These are phyloP conservation scores for Pholiota molesta DNA, from an alignment of 768 basidiomycete species.

Conservation along the genomic window DNA sequence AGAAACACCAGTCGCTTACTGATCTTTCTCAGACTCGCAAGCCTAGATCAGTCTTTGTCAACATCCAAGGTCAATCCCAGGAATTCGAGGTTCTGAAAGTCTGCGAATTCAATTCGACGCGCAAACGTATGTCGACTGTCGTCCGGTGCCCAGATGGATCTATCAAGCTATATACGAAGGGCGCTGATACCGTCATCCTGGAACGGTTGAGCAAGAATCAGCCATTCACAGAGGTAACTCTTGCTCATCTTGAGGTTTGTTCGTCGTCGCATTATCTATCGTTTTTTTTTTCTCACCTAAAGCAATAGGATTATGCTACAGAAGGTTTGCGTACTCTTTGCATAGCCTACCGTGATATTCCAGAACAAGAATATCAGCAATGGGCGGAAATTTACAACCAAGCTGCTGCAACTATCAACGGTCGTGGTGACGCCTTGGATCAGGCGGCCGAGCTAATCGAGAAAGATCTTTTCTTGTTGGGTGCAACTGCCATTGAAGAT, in stretches of 20 bases:
- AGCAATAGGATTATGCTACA: conserved; percentile 85
- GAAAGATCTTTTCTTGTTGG: conserved; percentile 88
- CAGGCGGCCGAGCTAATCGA: conserved; percentile 95
- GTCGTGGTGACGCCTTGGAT: conserved; percentile 93
- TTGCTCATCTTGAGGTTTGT: conserved; percentile 86
- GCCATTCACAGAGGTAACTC: conserved; percentile 81
- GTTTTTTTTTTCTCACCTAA: conserved; percentile 6
- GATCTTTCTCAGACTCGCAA: conserved; percentile 74
- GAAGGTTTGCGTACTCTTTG: conserved; percentile 98
- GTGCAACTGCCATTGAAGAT: conserved; percentile 98
- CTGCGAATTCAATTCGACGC: conserved; percentile 98
- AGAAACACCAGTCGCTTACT: conserved; percentile 6
- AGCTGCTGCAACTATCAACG: conserved; percentile 94
- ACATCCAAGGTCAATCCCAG: conserved; percentile 66
- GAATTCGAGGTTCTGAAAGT: conserved; percentile 95
- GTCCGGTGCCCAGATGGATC: conserved; percentile 85
- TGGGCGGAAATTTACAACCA: conserved; percentile 90
- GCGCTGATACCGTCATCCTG: conserved; percentile 96
- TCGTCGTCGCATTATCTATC: conserved; percentile 1
- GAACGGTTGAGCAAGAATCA: conserved; percentile 90
- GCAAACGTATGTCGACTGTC: conserved; percentile 97
- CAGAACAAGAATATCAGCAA: conserved; percentile 86
- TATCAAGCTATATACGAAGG: conserved; percentile 96
- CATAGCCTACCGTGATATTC: conserved; percentile 90
- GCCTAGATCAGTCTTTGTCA: conserved; percentile 93